Evolutionary conservation across 306 rosid genomes (phyloP).

Genomic region (Lathyrus oleraceus): DNA sequence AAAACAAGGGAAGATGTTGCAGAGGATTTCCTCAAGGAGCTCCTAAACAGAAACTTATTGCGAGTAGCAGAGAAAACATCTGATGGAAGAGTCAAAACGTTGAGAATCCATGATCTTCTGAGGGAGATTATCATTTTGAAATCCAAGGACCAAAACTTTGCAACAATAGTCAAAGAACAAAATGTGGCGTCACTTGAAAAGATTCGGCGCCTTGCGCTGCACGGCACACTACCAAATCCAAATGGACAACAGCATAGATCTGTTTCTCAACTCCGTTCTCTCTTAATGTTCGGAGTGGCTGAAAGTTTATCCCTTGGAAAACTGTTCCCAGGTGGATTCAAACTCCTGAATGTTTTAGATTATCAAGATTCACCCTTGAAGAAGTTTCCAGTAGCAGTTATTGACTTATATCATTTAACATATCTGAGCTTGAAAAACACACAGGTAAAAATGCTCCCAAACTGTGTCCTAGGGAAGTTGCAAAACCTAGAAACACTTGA

Average conservation of each 20-base stretch:
- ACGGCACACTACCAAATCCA: constrained; percentile 33
- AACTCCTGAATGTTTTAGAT: constrained; percentile 49
- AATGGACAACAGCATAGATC: constrained; percentile 43
- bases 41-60: constrained; percentile 52
- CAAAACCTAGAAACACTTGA: constrained; percentile 54
- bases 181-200: constrained; percentile 45
- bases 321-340: constrained; percentile 46
- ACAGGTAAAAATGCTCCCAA: constrained; percentile 46
- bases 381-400: constrained; percentile 40
- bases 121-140: constrained; percentile 53
- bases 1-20: constrained; percentile 54
- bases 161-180: constrained; percentile 43
- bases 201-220: constrained; percentile 52
- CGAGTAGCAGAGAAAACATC: constrained; percentile 41
- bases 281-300: constrained; percentile 47
- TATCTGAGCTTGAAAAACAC: constrained; percentile 54
- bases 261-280: constrained; percentile 57
- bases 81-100: constrained; percentile 47
- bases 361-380: constrained; percentile 42
- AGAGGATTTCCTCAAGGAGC: constrained; percentile 50
- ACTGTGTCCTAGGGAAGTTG: constrained; percentile 47
- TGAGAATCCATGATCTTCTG: constrained; percentile 55
- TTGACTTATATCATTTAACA: constrained; percentile 39
- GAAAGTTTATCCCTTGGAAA: constrained; percentile 39
- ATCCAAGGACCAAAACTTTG: constrained; percentile 57